Conservation (phyloP, 2,329 filamentous ascomycete genomes). For the Colletotrichum orchidophilum region DNA sequence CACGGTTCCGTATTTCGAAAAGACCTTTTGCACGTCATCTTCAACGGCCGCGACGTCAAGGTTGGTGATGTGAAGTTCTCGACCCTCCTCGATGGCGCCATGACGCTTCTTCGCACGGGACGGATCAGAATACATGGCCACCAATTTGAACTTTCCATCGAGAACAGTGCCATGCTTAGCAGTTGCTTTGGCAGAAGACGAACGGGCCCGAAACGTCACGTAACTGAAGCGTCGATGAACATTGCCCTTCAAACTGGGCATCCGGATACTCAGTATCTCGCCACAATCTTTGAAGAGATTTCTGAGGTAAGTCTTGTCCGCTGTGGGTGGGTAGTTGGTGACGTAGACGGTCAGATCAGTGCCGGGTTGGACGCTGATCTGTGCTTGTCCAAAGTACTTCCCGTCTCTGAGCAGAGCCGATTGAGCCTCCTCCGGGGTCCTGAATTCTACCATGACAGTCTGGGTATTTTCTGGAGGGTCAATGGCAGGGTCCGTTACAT, state of each 20-base stretch:
- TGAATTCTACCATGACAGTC: slow-evolving; percentile 86
- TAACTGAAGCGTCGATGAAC: slow-evolving; percentile 94
- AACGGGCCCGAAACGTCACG: slow-evolving; percentile 80
- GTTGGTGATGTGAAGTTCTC: slow-evolving; percentile 83
- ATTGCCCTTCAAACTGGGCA: slow-evolving; percentile 91
- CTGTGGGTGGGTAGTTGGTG: slow-evolving; percentile 85
- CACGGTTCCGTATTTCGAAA: slow-evolving; percentile 80
- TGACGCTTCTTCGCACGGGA: slow-evolving; percentile 78
- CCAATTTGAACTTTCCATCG: slow-evolving; percentile 73
- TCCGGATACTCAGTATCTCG: slow-evolving; percentile 84
- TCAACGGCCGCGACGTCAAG: slow-evolving; percentile 71
- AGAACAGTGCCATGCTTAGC: slow-evolving; percentile 76
- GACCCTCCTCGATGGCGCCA: slow-evolving; percentile 84
- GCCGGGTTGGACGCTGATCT: slow-evolving; percentile 79
- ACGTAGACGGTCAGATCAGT: slow-evolving; percentile 86
- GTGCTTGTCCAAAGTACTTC: slow-evolving; percentile 78
- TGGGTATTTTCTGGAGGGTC: slow-evolving; percentile 53
- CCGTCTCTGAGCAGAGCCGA: slow-evolving; percentile 84
- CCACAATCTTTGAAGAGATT: slow-evolving; percentile 79
- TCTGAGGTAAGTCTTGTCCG: slow-evolving; percentile 76
- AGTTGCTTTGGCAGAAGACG: slow-evolving; percentile 76
- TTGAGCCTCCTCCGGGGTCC: slow-evolving; percentile 79
- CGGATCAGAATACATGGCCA: slow-evolving; percentile 88
- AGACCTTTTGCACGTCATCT: slow-evolving; percentile 74
- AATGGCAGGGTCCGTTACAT: slow-evolving; percentile 72